A percentile compares a stretch with the other conserved stretches of the same genome.
Evolutionary conservation across 306 rosid genomes (phyloP).

Genomic region (Oemleria cerasiformis): DNA sequence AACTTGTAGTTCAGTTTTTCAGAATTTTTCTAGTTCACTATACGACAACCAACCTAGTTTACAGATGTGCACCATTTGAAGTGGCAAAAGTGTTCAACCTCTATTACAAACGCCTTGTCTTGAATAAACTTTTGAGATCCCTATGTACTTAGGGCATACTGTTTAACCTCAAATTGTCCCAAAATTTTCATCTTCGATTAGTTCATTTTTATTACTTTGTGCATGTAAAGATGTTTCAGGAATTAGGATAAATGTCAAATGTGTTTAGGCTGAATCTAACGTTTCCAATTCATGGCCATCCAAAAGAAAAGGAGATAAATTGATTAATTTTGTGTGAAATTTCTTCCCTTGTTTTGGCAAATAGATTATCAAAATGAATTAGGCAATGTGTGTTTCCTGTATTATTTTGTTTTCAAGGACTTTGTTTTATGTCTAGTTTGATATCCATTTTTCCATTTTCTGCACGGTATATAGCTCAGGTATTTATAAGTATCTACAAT

Average conservation of each 20-base stretch:
- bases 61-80: neutral
- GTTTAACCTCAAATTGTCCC: neutral
- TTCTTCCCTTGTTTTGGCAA: neutral
- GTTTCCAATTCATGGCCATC: neutral
- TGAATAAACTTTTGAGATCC: neutral
- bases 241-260: neutral
- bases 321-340: neutral
- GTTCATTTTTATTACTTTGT: neutral
- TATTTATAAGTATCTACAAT: neutral
- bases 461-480: neutral
- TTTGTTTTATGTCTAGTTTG: neutral
- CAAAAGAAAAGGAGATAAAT: neutral
- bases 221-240: neutral
- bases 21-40: neutral
- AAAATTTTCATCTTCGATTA: neutral
- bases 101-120: neutral
- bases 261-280: neutral
- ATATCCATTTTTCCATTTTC: neutral
- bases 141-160: neutral
- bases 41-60: neutral
- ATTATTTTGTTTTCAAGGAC: neutral
- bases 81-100: neutral
- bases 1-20: neutral
- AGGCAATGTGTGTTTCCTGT: neutral
- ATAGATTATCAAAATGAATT: neutral